Base-by-base conservation (phyloP, 2,329 filamentous ascomycete species). In the Bipolaris victoriae region DNA sequence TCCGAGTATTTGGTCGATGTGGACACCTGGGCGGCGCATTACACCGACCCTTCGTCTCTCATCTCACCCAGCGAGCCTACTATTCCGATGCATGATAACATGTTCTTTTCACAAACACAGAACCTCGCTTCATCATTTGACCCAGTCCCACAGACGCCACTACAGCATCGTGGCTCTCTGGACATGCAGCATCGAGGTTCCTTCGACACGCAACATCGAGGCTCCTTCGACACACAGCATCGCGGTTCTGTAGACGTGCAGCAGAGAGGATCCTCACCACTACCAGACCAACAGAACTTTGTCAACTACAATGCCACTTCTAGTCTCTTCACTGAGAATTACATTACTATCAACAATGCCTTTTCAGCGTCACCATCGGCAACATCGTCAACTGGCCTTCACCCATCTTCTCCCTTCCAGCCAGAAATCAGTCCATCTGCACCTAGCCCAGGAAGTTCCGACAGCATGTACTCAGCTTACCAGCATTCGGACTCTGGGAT, bases 361-460 rank as follows among this genome's bases (percentile, higher is more conserved):
- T 58, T 61, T 31, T 40, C 55, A 7, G 64, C 67, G 16, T 53
- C 64, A 35, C 68, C 71, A 26, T 64, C 71, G 26, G 65, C 58
- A 10, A 55, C 61, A 16, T 71, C 70, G 0, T 66, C 69, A 24
- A 58, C 63, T 33, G 63, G 64, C 3, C 57, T 67, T 15, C 57
- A 62, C 15, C 44, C 61, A 16, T 57, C 57, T 22, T 64, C 63
- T 7, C 64, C 66, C 10, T 66, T 64, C 39, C 65, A 72, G 45
- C 58, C 58, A 39, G 54, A 59, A 15, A 54, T 64, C 13, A 74
- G 72, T 41, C 69, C 72, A 29, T 69, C 72, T 24, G 65, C 59
- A 31, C 65, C 64, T 37, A 76, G 73, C 54, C 71, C 71, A 3
- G 60, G 68, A 44, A 68, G 70, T 26, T 74, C 72, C 13, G 71